A percentile compares a stretch with the other conserved stretches of the same genome.
Evolutionary conservation across 768 basidiomycete genomes (phyloP).

Genomic region (Pisolithus marmoratus): DNA sequence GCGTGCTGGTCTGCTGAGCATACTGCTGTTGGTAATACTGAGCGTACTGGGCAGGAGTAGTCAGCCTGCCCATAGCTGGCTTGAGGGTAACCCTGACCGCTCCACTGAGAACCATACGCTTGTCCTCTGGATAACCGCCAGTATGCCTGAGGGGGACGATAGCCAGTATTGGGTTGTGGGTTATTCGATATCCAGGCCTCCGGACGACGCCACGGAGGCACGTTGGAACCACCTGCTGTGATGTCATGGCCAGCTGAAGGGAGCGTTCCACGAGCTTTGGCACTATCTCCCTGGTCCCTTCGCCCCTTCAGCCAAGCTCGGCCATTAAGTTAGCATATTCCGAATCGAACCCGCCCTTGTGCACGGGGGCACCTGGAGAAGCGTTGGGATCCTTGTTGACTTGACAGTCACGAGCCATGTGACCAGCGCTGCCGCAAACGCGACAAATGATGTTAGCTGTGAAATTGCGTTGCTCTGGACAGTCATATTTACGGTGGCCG

Average conservation of each 20-base stretch:
- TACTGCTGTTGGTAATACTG: constrained; percentile 89
- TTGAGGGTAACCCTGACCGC: constrained; percentile 25
- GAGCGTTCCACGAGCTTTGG: constrained; percentile 58
- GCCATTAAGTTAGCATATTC: constrained; percentile 98
- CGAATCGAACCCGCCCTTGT: constrained; percentile 86
- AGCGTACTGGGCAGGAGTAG: constrained; percentile 71
- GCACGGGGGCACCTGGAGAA: constrained; percentile 45
- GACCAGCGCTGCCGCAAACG: constrained; percentile 95
- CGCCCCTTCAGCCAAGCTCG: constrained; percentile 86
- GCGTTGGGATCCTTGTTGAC: constrained; percentile 88
- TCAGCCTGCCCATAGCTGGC: constrained; percentile 46
- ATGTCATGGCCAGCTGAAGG: constrained; percentile 56
- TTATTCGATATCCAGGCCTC: constrained; percentile 70
- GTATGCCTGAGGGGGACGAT: constrained; percentile 64
- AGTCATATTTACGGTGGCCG: constrained; percentile 98
- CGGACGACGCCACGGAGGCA: constrained; percentile 89
- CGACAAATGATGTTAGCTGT: constrained; percentile 99
- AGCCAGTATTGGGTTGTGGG: constrained; percentile 49
- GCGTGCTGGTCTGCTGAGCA: constrained; percentile 57
- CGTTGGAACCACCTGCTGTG: constrained; percentile 61
- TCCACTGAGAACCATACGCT: constrained; percentile 38
- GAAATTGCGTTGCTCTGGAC: constrained; percentile 96
- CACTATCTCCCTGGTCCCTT: constrained; percentile 49
- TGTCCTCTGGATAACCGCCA: constrained; percentile 41
- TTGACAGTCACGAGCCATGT: constrained; percentile 98